Evolutionary conservation across 2,329 filamentous ascomycete genomes (phyloP).

Genomic region (Paecilomyces niveus): DNA sequence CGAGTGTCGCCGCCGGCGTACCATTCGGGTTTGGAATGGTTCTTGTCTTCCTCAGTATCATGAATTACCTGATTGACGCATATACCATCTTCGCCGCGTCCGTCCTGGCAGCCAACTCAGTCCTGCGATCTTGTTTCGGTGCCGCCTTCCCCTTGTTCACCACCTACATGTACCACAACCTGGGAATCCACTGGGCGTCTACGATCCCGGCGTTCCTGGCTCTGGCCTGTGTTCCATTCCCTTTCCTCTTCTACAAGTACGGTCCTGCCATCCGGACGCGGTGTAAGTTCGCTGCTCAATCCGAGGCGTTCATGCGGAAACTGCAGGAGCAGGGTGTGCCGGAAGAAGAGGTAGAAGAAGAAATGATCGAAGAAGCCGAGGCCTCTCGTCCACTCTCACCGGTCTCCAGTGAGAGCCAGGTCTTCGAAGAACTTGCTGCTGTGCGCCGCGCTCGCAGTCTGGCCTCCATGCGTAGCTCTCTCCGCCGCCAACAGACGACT

Average conservation of each 20-base stretch:
- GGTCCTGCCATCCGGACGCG: slow-evolving; percentile 31
- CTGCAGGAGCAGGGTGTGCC: slow-evolving; percentile 20
- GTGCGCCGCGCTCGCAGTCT: slow-evolving; percentile 19
- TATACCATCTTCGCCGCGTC: slow-evolving; percentile 39
- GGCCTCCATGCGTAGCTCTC: slow-evolving; percentile 10
- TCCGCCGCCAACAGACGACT: slow-evolving; percentile 19
- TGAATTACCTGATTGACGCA: slow-evolving; percentile 38
- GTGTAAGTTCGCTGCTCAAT: slow-evolving; percentile 35
- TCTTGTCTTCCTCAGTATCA: slow-evolving; percentile 32
- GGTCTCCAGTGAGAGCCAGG: slow-evolving; percentile 18
- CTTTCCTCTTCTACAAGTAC: slow-evolving; percentile 39
- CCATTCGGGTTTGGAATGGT: slow-evolving; percentile 39
- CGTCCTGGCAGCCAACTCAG: slow-evolving; percentile 38
- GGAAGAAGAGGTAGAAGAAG: slow-evolving; percentile 11
- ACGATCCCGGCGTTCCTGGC: slow-evolving; percentile 41
- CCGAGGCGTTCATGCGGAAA: slow-evolving; percentile 29
- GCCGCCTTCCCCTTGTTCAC: slow-evolving; percentile 44
- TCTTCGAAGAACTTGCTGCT: slow-evolving; percentile 11
- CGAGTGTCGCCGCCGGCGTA: slow-evolving; percentile 26
- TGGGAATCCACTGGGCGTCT: slow-evolving; percentile 44
- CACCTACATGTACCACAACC: slow-evolving; percentile 35
- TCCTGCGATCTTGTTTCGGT: slow-evolving; percentile 41
- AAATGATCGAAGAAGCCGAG: slow-evolving; percentile 22
- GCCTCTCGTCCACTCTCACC: slow-evolving; percentile 18
- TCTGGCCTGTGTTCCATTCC: slow-evolving; percentile 37